A percentile compares a stretch with the other conserved stretches of the same genome.
Conservation (phyloP, 1,284 basidiomycete genomes). For the Melampsora larici-populina region DNA sequence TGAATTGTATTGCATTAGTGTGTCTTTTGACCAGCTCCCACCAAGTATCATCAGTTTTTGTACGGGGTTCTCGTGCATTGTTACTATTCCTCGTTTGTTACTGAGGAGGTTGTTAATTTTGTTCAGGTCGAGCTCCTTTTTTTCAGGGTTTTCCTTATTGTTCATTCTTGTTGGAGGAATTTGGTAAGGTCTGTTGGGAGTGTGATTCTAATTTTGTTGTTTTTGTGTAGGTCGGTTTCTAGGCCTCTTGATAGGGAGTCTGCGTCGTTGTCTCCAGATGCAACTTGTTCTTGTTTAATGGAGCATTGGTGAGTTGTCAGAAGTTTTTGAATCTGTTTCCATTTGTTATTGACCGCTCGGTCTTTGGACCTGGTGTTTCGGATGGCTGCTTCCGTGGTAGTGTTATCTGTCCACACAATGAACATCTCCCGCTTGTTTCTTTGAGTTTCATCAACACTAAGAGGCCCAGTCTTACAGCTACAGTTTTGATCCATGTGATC, state of each 20-base stretch:
- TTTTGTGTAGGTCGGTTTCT: too few species aligned
- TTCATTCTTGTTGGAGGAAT: too few species aligned
- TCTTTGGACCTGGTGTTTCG: slow-evolving; percentile 2
- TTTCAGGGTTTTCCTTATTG: too few species aligned
- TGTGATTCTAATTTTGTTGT: too few species aligned
- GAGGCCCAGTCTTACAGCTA: background rate
- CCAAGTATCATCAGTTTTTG: too few species aligned
- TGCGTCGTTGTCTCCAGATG: background rate
- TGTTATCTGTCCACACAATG: background rate
- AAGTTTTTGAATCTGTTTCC: slow-evolving; percentile 7
- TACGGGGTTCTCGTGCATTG: too few species aligned
- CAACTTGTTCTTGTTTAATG: background rate
- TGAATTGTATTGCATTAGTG: too few species aligned
- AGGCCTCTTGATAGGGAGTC: slow-evolving; percentile 12
- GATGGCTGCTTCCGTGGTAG: background rate
- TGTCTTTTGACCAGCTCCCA: too few species aligned
- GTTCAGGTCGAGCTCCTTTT: too few species aligned
- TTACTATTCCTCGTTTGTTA: too few species aligned
- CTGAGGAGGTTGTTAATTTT: too few species aligned
- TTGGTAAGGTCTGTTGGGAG: too few species aligned
- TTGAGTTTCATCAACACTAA: background rate
- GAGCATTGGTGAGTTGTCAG: background rate
- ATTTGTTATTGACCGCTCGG: background rate
- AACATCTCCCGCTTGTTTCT: background rate
- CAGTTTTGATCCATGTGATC: slow-evolving; percentile 8